These are phyloP conservation scores for Aaosphaeria pasadenensis DNA, from an alignment of 2,329 filamentous ascomycete genomes.

Conservation along the genomic window DNA sequence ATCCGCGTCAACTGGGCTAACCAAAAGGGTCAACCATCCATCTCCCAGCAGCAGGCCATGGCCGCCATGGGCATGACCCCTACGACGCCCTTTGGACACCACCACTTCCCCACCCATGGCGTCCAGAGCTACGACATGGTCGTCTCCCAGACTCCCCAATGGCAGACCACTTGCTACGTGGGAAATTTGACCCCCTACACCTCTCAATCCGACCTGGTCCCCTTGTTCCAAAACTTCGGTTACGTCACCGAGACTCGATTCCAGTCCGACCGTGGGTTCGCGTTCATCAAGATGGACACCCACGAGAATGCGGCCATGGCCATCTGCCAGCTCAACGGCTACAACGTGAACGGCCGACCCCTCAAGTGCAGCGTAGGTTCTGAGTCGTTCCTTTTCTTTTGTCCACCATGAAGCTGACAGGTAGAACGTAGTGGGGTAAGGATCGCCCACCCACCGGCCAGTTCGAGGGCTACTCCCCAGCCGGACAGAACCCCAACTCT, in stretches of 20 bases:
- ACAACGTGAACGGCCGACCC: slow-evolving; percentile 95
- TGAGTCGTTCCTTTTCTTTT: slow-evolving; percentile 12
- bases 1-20: slow-evolving; percentile 99
- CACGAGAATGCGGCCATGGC: slow-evolving; percentile 98
- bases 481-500: slow-evolving; percentile 65
- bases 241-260: slow-evolving; percentile 97
- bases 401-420: slow-evolving; percentile 20
- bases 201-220: slow-evolving; percentile 93
- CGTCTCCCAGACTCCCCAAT: slow-evolving; percentile 87
- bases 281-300: slow-evolving; percentile 98
- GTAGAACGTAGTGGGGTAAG: slow-evolving; percentile 81
- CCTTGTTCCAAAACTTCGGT: slow-evolving; percentile 97
- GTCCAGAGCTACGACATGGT: slow-evolving; percentile 98
- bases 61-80: slow-evolving; percentile 97
- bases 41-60: slow-evolving; percentile 97
- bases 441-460: slow-evolving; percentile 86
- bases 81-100: slow-evolving; percentile 91
- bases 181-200: slow-evolving; percentile 98
- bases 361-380: slow-evolving; percentile 95
- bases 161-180: slow-evolving; percentile 98
- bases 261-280: slow-evolving; percentile 95
- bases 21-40: slow-evolving; percentile 98
- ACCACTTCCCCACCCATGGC: slow-evolving; percentile 96
- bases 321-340: slow-evolving; percentile 96
- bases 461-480: slow-evolving; percentile 80